phyloP scores from a whole-genome alignment of 2,329 filamentous ascomycete species.

The Aspergillus fumigatus region DNA sequence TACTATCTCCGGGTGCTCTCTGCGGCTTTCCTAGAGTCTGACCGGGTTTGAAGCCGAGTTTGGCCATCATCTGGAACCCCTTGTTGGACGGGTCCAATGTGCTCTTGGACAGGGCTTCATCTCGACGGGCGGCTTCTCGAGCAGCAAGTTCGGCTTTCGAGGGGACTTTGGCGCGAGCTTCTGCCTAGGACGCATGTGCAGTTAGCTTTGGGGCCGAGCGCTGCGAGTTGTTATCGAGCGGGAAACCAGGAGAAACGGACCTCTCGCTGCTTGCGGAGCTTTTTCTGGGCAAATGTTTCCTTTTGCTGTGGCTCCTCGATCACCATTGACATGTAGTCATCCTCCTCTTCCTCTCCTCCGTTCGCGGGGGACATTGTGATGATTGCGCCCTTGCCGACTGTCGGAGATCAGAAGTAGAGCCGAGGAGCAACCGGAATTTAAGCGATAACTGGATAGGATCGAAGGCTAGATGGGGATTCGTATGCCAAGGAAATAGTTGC shows the following conservation, averaged over 20 bases:
- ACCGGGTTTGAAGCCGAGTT: conserved; percentile 82
- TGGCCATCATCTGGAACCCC: conserved; percentile 93
- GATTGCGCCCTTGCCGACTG: background rate
- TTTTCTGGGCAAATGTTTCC: conserved; percentile 61
- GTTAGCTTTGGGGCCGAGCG: conserved; percentile 42
- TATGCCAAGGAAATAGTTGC: background rate
- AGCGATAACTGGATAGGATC: background rate
- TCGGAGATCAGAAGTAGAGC: background rate
- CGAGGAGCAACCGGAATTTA: background rate
- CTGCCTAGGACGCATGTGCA: conserved; percentile 47
- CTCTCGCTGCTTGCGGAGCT: conserved; percentile 51
- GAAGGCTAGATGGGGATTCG: background rate
- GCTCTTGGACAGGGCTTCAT: conserved; percentile 70
- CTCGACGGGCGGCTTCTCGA: conserved; percentile 66
- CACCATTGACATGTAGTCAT: conserved; percentile 97
- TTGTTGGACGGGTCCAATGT: conserved; percentile 73
- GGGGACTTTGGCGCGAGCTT: conserved; percentile 59
- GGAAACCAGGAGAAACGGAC: conserved; percentile 22
- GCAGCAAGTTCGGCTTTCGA: conserved; percentile 80
- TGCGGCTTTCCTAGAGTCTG: conserved; percentile 64
- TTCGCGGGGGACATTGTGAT: conserved; percentile 8
- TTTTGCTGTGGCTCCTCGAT: conserved; percentile 64
- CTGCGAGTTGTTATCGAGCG: conserved; percentile 43
- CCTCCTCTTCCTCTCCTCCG: conserved; percentile 56
- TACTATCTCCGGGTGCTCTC: conserved; percentile 1